phyloP scores from a whole-genome alignment of 169 alveolate genomes.

The Eimeria zaria region DNA sequence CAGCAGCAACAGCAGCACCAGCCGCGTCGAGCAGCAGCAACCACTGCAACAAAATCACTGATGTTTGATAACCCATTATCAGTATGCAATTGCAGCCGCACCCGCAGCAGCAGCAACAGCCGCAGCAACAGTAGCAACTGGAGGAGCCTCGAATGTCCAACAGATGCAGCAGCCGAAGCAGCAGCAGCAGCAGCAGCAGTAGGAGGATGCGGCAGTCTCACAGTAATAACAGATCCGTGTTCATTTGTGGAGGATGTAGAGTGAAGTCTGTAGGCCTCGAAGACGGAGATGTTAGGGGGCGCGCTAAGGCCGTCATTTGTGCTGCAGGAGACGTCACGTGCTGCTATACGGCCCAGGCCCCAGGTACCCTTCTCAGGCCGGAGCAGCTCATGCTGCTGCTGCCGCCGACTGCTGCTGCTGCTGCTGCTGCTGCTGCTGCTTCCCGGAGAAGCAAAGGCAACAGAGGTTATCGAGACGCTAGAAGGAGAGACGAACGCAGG shows the following conservation, averaged over 20 bases:
- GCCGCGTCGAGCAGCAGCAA: background rate
- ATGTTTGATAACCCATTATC: no score
- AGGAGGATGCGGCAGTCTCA: background rate
- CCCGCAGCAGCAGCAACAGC: background rate
- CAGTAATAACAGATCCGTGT: slow-evolving; percentile 60
- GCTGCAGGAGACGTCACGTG: slow-evolving; percentile 47
- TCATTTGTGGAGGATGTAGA: slow-evolving; percentile 1
- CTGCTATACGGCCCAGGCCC: slow-evolving; percentile 34
- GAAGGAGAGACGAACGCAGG: slow-evolving; percentile 11
- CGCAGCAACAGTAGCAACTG: background rate
- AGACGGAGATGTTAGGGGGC: slow-evolving; percentile 61
- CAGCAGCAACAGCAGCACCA: background rate
- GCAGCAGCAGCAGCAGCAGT: background rate
- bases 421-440: slow-evolving; percentile 40
- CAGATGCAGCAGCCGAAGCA: slow-evolving; percentile 3
- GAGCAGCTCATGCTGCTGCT: slow-evolving; percentile 35
- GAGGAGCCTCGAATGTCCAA: background rate
- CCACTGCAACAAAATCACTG: no score
- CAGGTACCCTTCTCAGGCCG: slow-evolving; percentile 59
- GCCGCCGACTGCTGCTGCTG: slow-evolving; percentile 37
- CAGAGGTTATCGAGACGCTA: background rate
- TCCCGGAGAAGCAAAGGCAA: slow-evolving; percentile 49
- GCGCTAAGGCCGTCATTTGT: slow-evolving; percentile 65
- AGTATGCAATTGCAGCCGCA: no score
- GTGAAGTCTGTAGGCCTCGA: slow-evolving; percentile 71